A percentile compares a stretch with the other conserved stretches of the same genome.
Evolutionary conservation across 495 filamentous ascomycete species (phyloP).

Genomic region (Lindgomyces ingoldianus): DNA sequence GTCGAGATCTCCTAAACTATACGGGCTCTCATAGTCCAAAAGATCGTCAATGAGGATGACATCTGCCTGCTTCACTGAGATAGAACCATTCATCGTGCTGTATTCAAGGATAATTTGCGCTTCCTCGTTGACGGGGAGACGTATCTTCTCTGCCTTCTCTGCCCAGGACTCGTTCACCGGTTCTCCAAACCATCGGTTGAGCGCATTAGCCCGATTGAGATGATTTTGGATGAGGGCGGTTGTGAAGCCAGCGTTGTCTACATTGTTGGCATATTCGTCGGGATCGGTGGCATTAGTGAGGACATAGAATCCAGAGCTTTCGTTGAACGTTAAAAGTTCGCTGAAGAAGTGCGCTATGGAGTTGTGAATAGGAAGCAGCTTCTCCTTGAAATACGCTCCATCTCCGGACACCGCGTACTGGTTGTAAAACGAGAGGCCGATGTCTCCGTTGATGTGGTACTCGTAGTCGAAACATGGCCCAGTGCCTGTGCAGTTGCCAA

Average conservation of each 20-base stretch:
- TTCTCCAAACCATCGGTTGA: conserved; percentile 60
- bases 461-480: conserved; percentile 69
- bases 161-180: conserved; percentile 48
- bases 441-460: conserved; percentile 72
- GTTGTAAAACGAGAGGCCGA: conserved; percentile 62
- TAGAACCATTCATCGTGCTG: conserved; percentile 60
- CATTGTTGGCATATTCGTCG: conserved; percentile 73
- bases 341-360: conserved; percentile 59
- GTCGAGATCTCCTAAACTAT: conserved; percentile 60
- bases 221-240: conserved; percentile 65
- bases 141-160: conserved; percentile 42
- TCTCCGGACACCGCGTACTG: conserved; percentile 64
- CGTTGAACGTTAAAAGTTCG: conserved; percentile 58
- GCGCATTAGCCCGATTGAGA: conserved; percentile 57
- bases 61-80: conserved; percentile 67
- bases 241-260: conserved; percentile 72
- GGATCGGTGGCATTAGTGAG: conserved; percentile 77
- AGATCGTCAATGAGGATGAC: conserved; percentile 63
- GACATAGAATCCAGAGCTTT: conserved; percentile 49
- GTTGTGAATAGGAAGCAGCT: conserved; percentile 61
- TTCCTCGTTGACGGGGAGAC: conserved; percentile 41
- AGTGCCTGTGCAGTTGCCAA: conserved; percentile 65
- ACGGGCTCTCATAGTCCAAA: conserved; percentile 56
- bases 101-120: conserved; percentile 73
- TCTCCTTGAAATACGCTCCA: conserved; percentile 53